A percentile compares a stretch with the other conserved stretches of the same genome.
phyloP scores from a whole-genome alignment of 2,329 filamentous ascomycete genomes.

The Ophiobolus disseminans region DNA sequence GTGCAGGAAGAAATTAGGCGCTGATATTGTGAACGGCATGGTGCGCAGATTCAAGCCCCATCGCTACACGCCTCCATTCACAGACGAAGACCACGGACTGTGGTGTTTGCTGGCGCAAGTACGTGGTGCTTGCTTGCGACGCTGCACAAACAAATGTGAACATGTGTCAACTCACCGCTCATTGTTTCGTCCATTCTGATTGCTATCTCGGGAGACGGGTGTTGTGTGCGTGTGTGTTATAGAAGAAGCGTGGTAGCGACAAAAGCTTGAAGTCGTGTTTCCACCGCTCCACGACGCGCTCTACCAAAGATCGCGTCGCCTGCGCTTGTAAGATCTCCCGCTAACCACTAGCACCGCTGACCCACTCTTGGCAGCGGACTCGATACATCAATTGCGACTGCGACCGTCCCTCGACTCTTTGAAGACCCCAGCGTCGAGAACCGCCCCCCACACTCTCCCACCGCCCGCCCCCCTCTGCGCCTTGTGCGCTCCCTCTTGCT shows the following conservation, averaged over 20 bases:
- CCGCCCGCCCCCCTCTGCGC: constrained; percentile 22
- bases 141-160: no score
- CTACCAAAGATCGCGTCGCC: constrained; percentile 23
- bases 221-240: neutral
- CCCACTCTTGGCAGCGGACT: constrained; percentile 21
- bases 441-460: constrained; percentile 30
- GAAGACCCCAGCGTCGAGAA: constrained; percentile 52
- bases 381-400: constrained; percentile 26
- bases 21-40: no score
- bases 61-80: no score
- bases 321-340: neutral
- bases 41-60: neutral
- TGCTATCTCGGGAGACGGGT: no score
- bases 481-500: constrained; percentile 29
- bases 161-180: constrained; percentile 43
- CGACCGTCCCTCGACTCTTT: constrained; percentile 36
- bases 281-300: constrained; percentile 19
- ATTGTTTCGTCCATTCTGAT: constrained; percentile 47
- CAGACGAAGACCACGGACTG: no score
- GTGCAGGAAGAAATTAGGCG: neutral
- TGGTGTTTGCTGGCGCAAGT: neutral
- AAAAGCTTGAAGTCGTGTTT: neutral
- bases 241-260: neutral
- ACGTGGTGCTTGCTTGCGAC: neutral
- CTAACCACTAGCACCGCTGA: neutral